A percentile compares a stretch with the other conserved stretches of the same genome.
These are phyloP conservation scores for Saccharomycopsis capsularis DNA, from an alignment of 805 yeast species.

Conservation along the genomic window DNA sequence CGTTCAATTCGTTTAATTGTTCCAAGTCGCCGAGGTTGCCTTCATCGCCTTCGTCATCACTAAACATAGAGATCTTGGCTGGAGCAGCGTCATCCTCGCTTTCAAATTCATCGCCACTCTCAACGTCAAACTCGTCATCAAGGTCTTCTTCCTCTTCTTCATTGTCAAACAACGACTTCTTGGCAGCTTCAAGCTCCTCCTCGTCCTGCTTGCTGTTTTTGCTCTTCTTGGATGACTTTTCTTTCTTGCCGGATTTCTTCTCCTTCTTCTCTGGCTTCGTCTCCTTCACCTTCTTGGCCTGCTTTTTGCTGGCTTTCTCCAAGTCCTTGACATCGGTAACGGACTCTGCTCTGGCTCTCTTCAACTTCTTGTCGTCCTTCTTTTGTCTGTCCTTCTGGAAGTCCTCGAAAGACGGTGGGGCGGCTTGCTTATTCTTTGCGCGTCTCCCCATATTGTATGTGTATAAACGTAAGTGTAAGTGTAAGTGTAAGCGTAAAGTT, in stretches of 20 bases:
- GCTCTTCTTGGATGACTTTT: slow-evolving; percentile 24
- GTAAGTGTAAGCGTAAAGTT: too few relatives aligned
- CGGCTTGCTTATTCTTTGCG: slow-evolving; percentile 87
- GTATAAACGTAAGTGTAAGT: too few relatives aligned
- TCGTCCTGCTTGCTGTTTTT: slow-evolving; percentile 31
- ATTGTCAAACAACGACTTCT: slow-evolving; percentile 62
- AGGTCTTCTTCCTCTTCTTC: slow-evolving; percentile 57
- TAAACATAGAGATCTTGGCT: slow-evolving; percentile 13
- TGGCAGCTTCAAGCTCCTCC: slow-evolving; percentile 61
- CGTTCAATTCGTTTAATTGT: slow-evolving; percentile 20
- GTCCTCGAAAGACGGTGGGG: slow-evolving; percentile 85
- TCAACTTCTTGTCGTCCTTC: slow-evolving; percentile 15
- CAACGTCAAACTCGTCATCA: slow-evolving; percentile 33
- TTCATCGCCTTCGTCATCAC: slow-evolving; percentile 20
- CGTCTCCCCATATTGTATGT: slow-evolving; percentile 63
- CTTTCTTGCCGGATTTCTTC: slow-evolving; percentile 27
- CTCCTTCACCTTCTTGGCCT: slow-evolving; percentile 1
- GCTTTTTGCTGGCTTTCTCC: background rate
- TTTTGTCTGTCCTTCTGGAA: slow-evolving; percentile 45
- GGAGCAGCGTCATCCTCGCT: slow-evolving; percentile 7
- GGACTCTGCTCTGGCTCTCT: slow-evolving; percentile 7
- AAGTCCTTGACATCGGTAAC: background rate
- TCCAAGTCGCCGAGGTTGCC: slow-evolving; percentile 24
- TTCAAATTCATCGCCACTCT: slow-evolving; percentile 20
- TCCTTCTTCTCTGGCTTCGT: slow-evolving; percentile 32